Evolutionary conservation across 1,139 yeast species (phyloP).

Genomic region (Lodderomyces orthopsilosis): DNA sequence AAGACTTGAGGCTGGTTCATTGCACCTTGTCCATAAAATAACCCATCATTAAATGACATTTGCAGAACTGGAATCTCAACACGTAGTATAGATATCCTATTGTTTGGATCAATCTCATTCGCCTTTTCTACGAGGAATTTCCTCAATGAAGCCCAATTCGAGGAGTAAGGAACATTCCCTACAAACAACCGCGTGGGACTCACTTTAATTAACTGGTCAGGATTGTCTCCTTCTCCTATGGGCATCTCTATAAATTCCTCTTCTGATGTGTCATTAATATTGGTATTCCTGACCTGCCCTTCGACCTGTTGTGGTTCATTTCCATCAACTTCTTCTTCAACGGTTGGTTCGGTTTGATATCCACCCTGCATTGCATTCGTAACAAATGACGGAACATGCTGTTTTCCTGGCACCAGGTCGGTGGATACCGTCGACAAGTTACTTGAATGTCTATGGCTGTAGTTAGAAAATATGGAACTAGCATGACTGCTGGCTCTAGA

Average conservation of each 20-base stretch:
- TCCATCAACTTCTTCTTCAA: constrained; percentile 3
- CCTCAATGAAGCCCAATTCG: constrained; percentile 57
- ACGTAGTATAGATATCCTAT: constrained; percentile 35
- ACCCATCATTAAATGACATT: constrained; percentile 4
- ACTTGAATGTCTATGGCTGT: constrained; percentile 9
- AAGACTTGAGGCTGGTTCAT: constrained; percentile 5
- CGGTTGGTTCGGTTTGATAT: not conserved
- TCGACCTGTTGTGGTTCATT: not conserved
- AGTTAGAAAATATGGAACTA: constrained; percentile 8
- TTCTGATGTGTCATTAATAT: constrained; percentile 9
- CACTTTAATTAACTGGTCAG: constrained; percentile 24
- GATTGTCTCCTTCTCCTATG: constrained; percentile 33
- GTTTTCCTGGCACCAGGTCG: constrained; percentile 5
- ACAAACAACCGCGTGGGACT: constrained; percentile 45
- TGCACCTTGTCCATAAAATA: constrained; percentile 4
- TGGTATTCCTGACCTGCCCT: constrained; percentile 4
- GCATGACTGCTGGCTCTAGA: constrained; percentile 14
- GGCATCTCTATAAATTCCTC: constrained; percentile 21
- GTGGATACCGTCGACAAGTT: constrained; percentile 13
- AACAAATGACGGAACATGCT: constrained; percentile 31
- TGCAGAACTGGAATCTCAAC: constrained; percentile 56
- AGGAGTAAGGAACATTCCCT: constrained; percentile 57
- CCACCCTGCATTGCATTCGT: constrained; percentile 24
- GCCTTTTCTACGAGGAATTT: constrained; percentile 41
- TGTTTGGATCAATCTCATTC: constrained; percentile 28